Conservation (phyloP, 768 basidiomycete genomes). For the Leccinum olivaceopallidum region DNA sequence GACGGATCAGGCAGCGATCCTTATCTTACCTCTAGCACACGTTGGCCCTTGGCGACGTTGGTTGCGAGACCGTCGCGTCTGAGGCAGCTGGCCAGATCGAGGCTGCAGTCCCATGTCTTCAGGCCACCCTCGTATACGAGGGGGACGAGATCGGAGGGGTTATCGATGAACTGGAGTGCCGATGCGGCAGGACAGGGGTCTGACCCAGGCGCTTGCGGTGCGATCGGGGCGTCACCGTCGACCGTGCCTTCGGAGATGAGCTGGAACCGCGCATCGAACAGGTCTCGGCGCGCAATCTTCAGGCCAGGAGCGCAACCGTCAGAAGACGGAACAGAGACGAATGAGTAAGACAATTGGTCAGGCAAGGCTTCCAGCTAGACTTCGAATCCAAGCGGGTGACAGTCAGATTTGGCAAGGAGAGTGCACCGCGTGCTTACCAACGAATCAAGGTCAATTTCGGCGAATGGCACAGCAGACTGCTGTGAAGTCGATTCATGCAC, state of each 20-base stretch:
- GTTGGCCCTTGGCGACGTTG: slow-evolving; percentile 43
- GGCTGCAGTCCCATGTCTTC: slow-evolving; percentile 96
- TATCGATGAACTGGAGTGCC: slow-evolving; percentile 67
- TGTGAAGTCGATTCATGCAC: not conserved
- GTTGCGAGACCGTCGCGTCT: slow-evolving; percentile 33
- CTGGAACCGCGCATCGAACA: slow-evolving; percentile 97
- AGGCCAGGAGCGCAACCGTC: slow-evolving; percentile 28
- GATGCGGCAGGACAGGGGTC: slow-evolving; percentile 18
- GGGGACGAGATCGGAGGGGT: slow-evolving; percentile 87
- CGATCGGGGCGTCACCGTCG: not conserved
- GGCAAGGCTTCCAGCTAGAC: slow-evolving; percentile 70
- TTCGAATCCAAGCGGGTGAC: slow-evolving; percentile 17
- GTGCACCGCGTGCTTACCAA: slow-evolving; percentile 30
- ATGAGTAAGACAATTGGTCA: slow-evolving; percentile 76
- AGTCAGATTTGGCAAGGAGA: not conserved
- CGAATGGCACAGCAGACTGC: slow-evolving; percentile 18
- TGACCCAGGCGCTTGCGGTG: slow-evolving; percentile 13
- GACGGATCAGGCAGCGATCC: not conserved
- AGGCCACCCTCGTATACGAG: slow-evolving; percentile 94
- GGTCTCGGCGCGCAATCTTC: slow-evolving; percentile 71
- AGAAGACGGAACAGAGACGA: slow-evolving; percentile 52
- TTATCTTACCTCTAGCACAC: slow-evolving; percentile 65
- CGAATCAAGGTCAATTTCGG: slow-evolving; percentile 31
- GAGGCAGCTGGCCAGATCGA: slow-evolving; percentile 79
- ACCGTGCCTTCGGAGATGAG: slow-evolving; percentile 59